Percentiles rank a stretch among this genome's conserved stretches.
Evolutionary conservation across 1,284 basidiomycete species (phyloP).

Genomic region (Hemileia vastatrix): DNA sequence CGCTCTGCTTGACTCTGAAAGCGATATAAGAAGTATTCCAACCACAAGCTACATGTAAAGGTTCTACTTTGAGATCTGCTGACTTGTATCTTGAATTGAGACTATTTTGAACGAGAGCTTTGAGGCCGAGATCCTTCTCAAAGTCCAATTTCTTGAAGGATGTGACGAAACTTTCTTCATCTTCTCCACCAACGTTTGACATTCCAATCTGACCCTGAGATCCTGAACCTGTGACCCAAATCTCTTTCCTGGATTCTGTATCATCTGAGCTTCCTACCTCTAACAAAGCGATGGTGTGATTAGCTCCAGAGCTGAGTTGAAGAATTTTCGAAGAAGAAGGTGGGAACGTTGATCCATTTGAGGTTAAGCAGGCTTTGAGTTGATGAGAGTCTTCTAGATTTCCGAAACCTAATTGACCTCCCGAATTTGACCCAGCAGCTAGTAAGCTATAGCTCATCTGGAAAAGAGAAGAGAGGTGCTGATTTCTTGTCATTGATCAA

Average conservation of each 20-base stretch:
- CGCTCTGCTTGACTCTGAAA: background rate
- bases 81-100: constrained; percentile 2
- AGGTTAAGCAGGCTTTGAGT: too few relatives aligned
- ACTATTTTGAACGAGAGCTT: background rate
- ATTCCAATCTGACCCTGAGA: background rate
- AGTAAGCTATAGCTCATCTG: too few relatives aligned
- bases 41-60: constrained; percentile 24
- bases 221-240: background rate
- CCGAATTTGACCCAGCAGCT: too few relatives aligned
- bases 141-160: constrained; percentile 22
- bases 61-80: background rate
- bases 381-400: too few relatives aligned
- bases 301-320: constrained; percentile 27
- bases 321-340: too few relatives aligned
- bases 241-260: background rate
- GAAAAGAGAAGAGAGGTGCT: too few relatives aligned
- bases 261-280: background rate
- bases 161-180: background rate
- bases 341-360: too few relatives aligned
- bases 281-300: constrained; percentile 28
- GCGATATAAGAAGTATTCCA: constrained; percentile 30
- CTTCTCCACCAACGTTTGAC: background rate
- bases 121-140: background rate
- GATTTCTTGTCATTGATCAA: too few relatives aligned
- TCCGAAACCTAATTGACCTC: too few relatives aligned